Evolutionary conservation across 108 stramenopile species (phyloP), one percentile per base, ranked within the genome.

Genomic region (Cylindrotheca closterium): DNA sequence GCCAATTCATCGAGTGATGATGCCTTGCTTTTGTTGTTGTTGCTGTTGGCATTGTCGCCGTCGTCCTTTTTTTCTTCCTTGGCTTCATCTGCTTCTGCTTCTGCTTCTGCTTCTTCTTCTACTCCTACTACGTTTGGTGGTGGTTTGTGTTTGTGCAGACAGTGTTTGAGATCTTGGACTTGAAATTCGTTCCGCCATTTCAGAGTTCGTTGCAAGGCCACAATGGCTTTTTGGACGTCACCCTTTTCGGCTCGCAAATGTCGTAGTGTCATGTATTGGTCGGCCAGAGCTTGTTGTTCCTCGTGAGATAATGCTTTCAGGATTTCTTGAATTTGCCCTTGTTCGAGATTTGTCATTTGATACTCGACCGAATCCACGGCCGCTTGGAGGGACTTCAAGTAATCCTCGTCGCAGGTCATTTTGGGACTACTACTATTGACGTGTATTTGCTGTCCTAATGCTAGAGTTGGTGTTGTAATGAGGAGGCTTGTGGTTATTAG

Each of bases 101-200:
- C n/a, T n/a, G n/a, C n/a, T 17, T 65, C 63, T 0, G 31, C 49
- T 1, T 49, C 22, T 18, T 22, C 27, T 21, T 30, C n/a, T n/a
- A n/a, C n/a, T n/a, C n/a, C n/a, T n/a, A n/a, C n/a, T n/a, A n/a
- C n/a, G n/a, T n/a, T n/a, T n/a, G n/a, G n/a, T n/a, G n/a, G n/a
- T n/a, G n/a, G n/a, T n/a, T n/a, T n/a, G n/a, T n/a, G n/a, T 30
- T 51, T 68, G 29, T 25, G n/a, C 51, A 64, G 12, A 53, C 63
- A 64, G 10, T 62, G 31, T 15, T 60, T 71, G 24, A 73, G 51
- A 2, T 42, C 55, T 31, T 63, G 63, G 18, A 95, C 86, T 3
- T 75, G 63, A 62, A 96, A 95, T 47, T 95, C 93, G 28, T 77
- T 67, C 37, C 96, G 65, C 94, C 95, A 97, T 49, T 76, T 32